Percentiles rank a stretch among this genome's conserved stretches.
phyloP scores from a whole-genome alignment of 164 flowering plant species.

The Paratinospora sagittata region DNA sequence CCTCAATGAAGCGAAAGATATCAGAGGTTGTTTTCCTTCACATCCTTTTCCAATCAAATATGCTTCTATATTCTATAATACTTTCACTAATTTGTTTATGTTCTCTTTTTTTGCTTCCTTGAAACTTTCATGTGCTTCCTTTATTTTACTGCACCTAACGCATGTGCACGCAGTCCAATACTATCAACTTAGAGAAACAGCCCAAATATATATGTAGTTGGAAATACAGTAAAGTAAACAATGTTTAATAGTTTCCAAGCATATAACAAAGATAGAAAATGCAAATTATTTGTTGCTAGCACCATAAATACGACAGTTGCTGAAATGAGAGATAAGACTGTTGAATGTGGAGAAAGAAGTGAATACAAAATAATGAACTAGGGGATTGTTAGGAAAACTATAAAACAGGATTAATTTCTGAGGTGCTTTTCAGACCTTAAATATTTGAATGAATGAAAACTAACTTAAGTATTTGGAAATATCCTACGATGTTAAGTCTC shows the following conservation, averaged over 20 bases:
- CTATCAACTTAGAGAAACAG: background rate
- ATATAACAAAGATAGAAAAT: background rate
- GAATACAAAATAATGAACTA: background rate
- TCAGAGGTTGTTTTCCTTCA: slow-evolving; percentile 36
- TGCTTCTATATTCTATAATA: background rate
- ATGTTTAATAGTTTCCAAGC: background rate
- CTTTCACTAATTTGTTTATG: background rate
- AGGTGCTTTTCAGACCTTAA: background rate
- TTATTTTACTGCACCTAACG: background rate
- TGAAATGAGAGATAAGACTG: background rate
- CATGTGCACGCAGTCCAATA: background rate
- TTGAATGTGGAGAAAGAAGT: background rate
- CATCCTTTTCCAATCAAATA: background rate
- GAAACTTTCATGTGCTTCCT: background rate
- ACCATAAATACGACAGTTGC: background rate
- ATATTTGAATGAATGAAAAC: background rate
- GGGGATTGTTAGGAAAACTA: background rate
- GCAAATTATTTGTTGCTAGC: background rate
- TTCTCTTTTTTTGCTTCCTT: background rate
- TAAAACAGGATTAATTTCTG: background rate
- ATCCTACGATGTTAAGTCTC: background rate
- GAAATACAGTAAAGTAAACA: background rate
- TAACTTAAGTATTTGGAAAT: background rate
- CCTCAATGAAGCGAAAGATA: slow-evolving; percentile 58
- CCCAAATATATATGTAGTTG: background rate